phyloP scores from a whole-genome alignment of 352 stramenopile species.

The Globisporangium alternatum region DNA sequence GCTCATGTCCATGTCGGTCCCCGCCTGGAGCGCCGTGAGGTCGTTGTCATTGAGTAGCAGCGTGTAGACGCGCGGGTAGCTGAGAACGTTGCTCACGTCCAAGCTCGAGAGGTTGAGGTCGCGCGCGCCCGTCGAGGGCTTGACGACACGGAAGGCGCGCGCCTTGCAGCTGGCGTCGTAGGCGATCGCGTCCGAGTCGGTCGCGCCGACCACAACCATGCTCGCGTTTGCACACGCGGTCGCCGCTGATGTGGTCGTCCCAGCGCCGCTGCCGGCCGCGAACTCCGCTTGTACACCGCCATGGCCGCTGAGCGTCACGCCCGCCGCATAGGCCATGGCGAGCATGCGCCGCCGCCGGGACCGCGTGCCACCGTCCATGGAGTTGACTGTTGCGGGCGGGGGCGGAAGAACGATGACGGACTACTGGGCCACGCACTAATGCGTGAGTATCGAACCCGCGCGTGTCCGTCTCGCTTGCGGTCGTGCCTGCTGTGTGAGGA shows the following conservation, averaged over 20 bases:
- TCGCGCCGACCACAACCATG: constrained; percentile 36
- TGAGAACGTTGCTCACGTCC: constrained; percentile 37
- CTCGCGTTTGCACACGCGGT: constrained; percentile 35
- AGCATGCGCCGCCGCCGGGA: background rate
- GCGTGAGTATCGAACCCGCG: background rate
- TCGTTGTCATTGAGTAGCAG: constrained; percentile 2
- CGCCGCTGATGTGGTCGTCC: constrained; percentile 19
- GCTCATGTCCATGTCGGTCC: constrained; percentile 2
- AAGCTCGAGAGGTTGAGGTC: constrained; percentile 68
- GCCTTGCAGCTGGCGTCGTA: constrained; percentile 46
- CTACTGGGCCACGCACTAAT: background rate
- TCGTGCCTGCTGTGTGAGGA: too few species aligned
- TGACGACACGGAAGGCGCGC: constrained; percentile 40
- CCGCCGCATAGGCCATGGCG: background rate
- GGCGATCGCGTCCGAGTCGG: constrained; percentile 41
- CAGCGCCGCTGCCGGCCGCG: background rate
- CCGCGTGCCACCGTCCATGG: background rate
- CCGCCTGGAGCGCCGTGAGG: background rate
- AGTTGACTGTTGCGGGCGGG: background rate
- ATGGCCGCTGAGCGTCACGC: background rate
- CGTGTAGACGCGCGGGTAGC: constrained; percentile 50
- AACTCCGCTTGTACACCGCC: background rate
- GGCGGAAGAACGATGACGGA: constrained; percentile 1
- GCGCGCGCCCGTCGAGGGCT: constrained; percentile 24
- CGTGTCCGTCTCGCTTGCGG: background rate